Base-by-base conservation (phyloP, 2,329 filamentous ascomycete species). In the Diaporthe sp. region DNA sequence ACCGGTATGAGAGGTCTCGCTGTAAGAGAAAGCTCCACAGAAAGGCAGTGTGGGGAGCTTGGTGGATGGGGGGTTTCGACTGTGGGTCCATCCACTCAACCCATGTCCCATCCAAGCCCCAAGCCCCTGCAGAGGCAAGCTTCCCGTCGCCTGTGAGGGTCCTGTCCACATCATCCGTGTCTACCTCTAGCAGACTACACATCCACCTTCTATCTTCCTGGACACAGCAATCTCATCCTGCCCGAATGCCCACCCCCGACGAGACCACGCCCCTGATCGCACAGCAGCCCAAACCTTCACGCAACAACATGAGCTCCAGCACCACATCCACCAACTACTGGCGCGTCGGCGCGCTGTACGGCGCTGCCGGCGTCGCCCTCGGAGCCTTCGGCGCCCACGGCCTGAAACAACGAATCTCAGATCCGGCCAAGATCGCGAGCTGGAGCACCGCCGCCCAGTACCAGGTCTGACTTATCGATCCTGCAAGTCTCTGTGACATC, bases 371-470 rank as follows among this genome's bases (percentile, higher is more conserved):
- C 80, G 92, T 94, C 67, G 86, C 86, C 22, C 82, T 93, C 73
- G 92, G 92, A 44, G 92, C 92, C 0, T 94, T 94, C 82, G 92
- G 92, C 49, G 91, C 92, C 17, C 92, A 94, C 81, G 92, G 92
- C 15, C 85, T 94, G 55, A 93, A 92, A 84, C 88, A 88, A 76
- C 85, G 86, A 78, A 90, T 93, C 80, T 80, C 87, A 13, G 91
- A 93, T 78, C 91, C 92, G 4, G 82, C 86, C 17, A 87, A 87
- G 76, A 82, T 93, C 55, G 88, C 90, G 8, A 92, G 87, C 81
- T 94, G 91, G 88, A 82, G 84, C 15, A 94, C 92, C 0, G 92
- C 92, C 2, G 92, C 92, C 3, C 91, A 94, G 55, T 94, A 94
- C 79, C 92, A 93, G 84, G 91, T 92, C 44, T 25, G 51, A 53